phyloP scores from a whole-genome alignment of 2,329 filamentous ascomycete species.

The Phyllosticta ampelicida region DNA sequence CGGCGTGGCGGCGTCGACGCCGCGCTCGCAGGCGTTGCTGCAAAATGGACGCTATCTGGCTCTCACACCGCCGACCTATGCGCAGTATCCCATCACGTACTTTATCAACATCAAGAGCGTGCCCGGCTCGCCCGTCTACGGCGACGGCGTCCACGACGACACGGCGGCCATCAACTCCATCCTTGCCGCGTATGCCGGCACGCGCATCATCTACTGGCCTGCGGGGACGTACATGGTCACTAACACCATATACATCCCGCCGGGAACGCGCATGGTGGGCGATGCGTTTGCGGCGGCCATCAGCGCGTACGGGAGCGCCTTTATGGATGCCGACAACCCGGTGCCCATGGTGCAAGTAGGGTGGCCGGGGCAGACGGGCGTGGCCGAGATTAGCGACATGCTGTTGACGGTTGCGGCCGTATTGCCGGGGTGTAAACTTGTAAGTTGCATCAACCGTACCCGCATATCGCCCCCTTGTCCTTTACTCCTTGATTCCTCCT shows the following conservation, averaged over 20 bases:
- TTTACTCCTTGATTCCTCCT: constrained; percentile 23
- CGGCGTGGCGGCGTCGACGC: not conserved
- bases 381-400: constrained; percentile 16
- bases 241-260: constrained; percentile 14
- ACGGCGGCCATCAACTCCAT: constrained; percentile 10
- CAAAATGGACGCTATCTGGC: constrained; percentile 3
- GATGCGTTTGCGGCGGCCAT: constrained; percentile 14
- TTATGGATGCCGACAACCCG: constrained; percentile 13
- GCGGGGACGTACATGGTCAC: constrained; percentile 15
- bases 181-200: constrained; percentile 5
- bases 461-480: constrained; percentile 26
- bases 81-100: constrained; percentile 3
- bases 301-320: constrained; percentile 12
- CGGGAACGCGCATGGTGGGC: constrained; percentile 13
- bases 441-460: constrained; percentile 45
- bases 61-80: constrained; percentile 6
- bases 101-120: constrained; percentile 11
- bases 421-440: constrained; percentile 6
- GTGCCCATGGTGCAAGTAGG: constrained; percentile 15
- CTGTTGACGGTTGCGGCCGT: constrained; percentile 14
- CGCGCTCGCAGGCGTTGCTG: not conserved
- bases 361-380: constrained; percentile 13
- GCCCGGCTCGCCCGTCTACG: not conserved
- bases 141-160: constrained; percentile 8
- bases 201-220: constrained; percentile 12